phyloP scores from a whole-genome alignment of 2,329 filamentous ascomycete species.

The Tolypocladium endophyticum region DNA sequence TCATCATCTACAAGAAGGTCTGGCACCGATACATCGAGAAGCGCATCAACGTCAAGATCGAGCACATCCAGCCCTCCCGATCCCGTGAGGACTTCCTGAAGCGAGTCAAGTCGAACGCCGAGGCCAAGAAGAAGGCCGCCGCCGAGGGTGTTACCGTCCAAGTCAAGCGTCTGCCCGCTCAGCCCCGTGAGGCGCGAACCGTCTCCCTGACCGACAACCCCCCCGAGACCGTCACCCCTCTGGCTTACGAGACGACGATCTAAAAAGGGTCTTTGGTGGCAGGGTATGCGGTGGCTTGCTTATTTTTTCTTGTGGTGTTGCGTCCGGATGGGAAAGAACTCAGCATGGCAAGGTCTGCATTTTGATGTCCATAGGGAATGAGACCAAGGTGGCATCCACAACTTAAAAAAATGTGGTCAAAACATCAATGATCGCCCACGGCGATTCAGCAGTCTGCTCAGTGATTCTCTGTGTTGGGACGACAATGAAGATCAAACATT shows the following conservation, averaged over 20 bases:
- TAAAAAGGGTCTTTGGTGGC: slow-evolving; percentile 40
- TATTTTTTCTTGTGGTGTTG: slow-evolving; percentile 32
- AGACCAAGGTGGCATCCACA: slow-evolving; percentile 23
- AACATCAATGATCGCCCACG: not conserved
- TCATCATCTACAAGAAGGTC: slow-evolving; percentile 99
- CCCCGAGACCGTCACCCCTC: slow-evolving; percentile 82
- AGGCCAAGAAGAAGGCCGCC: slow-evolving; percentile 88
- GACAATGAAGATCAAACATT: too few relatives aligned
- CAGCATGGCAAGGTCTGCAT: slow-evolving; percentile 32
- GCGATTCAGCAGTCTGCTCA: not conserved
- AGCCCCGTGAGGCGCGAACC: slow-evolving; percentile 70
- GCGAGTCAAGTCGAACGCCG: slow-evolving; percentile 94
- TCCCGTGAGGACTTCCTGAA: slow-evolving; percentile 94
- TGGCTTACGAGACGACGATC: slow-evolving; percentile 98
- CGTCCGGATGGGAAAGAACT: slow-evolving; percentile 32
- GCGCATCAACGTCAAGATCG: slow-evolving; percentile 97
- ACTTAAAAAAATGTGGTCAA: slow-evolving; percentile 1
- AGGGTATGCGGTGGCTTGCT: slow-evolving; percentile 18
- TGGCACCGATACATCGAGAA: slow-evolving; percentile 99
- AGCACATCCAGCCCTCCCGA: slow-evolving; percentile 91
- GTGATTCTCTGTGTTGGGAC: not conserved
- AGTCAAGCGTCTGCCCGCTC: slow-evolving; percentile 81
- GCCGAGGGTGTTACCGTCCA: slow-evolving; percentile 74
- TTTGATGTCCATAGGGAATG: slow-evolving; percentile 30
- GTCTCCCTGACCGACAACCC: slow-evolving; percentile 73